A percentile compares a stretch with the other conserved stretches of the same genome.
These are phyloP conservation scores for Yamadazyma songkhlaensis DNA, from an alignment of 1,139 yeast genomes.

Conservation along the genomic window DNA sequence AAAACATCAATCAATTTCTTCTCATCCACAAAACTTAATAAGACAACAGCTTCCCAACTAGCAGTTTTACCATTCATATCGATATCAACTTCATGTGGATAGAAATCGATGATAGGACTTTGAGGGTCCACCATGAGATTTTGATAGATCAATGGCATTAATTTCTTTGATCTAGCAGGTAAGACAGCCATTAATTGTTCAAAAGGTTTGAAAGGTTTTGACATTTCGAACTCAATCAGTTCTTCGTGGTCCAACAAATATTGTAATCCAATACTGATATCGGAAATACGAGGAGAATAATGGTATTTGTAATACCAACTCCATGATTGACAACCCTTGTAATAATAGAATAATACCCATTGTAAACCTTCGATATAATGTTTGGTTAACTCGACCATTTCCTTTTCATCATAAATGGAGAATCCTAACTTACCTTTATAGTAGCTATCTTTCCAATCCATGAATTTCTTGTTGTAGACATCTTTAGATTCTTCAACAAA, in stretches of 20 bases:
- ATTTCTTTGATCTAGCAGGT: conserved; percentile 83
- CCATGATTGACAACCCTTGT: conserved; percentile 91
- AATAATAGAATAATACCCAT: conserved; percentile 92
- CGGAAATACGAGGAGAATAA: conserved; percentile 92
- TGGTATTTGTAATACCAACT: conserved; percentile 89
- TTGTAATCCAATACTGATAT: conserved; percentile 67
- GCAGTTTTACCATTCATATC: conserved; percentile 95
- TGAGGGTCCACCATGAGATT: conserved; percentile 83
- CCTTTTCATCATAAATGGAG: conserved; percentile 53
- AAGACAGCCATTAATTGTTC: conserved; percentile 98
- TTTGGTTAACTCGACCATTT: conserved; percentile 61
- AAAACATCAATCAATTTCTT: conserved; percentile 69
- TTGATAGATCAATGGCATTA: conserved; percentile 78
- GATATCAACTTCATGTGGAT: conserved; percentile 84
- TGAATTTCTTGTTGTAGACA: conserved; percentile 70
- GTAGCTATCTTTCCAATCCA: conserved; percentile 78
- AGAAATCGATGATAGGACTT: conserved; percentile 88
- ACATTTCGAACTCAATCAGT: conserved; percentile 60
- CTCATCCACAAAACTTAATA: conserved; percentile 89
- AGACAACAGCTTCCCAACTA: conserved; percentile 98
- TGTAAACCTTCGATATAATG: conserved; percentile 92
- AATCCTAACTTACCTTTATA: conserved; percentile 77
- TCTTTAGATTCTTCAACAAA: conserved; percentile 59
- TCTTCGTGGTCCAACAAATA: conserved; percentile 38
- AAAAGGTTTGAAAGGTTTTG: conserved; percentile 85